Evolutionary conservation across 257 asterid genomes (phyloP), one percentile per base, ranked within the genome.

Genomic region (Lycium ferocissimum): DNA sequence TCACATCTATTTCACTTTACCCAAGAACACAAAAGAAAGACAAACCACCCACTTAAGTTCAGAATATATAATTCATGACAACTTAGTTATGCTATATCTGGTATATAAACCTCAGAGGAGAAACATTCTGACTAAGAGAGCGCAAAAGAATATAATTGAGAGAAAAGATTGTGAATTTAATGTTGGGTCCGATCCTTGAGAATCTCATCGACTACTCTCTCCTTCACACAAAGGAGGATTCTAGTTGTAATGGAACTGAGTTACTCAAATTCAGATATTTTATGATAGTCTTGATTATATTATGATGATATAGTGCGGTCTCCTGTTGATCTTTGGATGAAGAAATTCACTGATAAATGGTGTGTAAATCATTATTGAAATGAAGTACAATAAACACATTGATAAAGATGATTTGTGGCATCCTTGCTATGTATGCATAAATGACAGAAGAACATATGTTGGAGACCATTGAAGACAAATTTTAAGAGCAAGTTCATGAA

Each of bases 1-100:
- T 92, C 89, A 96, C 89, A 59, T 85, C 92, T 61, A 88, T 67
- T 73, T 86, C 91, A 82, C 82, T 88, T 88, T 98, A 94, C 85
- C 69, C 33, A 79, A 49, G 67, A 80, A 40, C 22, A 71, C 66
- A 84, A 61, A 43, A 79, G 38, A 18, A 70, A 57, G 66, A 35
- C 20, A 87, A 9, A 56, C 40, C 53, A 22, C 86, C 80, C 11
- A 91, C 57, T 76, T 45, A 59, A 15, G 43, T 81, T 58, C 43
- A 37, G 84, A 40, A 37, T 61, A 61, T 43, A 38, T 20, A 61
- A 81, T 81, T 75, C 59, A 49, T 4, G 62, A 51, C 12, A 51
- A 75, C 45, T 75, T 22, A 75, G 81, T 49, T 75, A 49, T 49
- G 81, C 81, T 6, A 75, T 20, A 47, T 7, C 43, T 22, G 26